Base-by-base conservation (phyloP, 202 grass and related monocot species). In the Carex sylvatica region DNA sequence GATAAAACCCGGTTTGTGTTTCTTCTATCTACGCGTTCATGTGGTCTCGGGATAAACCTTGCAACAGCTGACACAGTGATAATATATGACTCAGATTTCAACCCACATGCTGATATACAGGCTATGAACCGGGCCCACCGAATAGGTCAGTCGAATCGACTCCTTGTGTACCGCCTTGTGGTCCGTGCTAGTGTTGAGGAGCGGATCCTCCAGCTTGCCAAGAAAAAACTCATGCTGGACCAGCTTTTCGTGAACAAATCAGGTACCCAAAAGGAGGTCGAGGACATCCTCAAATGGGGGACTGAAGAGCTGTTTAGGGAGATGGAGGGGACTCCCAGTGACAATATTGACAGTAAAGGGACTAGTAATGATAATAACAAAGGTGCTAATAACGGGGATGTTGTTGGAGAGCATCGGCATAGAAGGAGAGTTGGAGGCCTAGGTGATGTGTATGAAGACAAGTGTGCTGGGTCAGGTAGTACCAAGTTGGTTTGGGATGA, bases 191-290 rank as follows among this genome's bases (percentile, higher is more conserved):
- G 96, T 85, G 96, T 99, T 80, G 96, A 99, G 83, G 96, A 99
- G 86, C 91, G 96, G 70, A 99, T 99, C 65, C 91, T 99, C 83
- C 96, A 96, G 68, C 91, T 99, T 85, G 96, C 96, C 36, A 99
- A 99, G 87, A 99, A 93, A 78, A 99, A 99, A 85, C 88, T 99
- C 87, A 96, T 99, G 96, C 89, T 99, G 66, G 96, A 99, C 83
- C 96, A 99, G 81, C 91, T 99, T 87, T 99, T 99, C 65, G 93
- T 99, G 36, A 99, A 93, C 79, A 99, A 99, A 81, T 99, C 96
- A 83, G 96, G 92, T 76, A 93, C 92, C 9, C 96, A 91, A 65
- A 99, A 99, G 79, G 93, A 99, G 86, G 96, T 99, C 52, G 96
- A 99, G 92, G 96, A 99, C 82, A 96, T 99, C 81, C 90, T 99